phyloP scores from a whole-genome alignment of 2,329 filamentous ascomycete genomes.

The Metarhizium sp. region DNA sequence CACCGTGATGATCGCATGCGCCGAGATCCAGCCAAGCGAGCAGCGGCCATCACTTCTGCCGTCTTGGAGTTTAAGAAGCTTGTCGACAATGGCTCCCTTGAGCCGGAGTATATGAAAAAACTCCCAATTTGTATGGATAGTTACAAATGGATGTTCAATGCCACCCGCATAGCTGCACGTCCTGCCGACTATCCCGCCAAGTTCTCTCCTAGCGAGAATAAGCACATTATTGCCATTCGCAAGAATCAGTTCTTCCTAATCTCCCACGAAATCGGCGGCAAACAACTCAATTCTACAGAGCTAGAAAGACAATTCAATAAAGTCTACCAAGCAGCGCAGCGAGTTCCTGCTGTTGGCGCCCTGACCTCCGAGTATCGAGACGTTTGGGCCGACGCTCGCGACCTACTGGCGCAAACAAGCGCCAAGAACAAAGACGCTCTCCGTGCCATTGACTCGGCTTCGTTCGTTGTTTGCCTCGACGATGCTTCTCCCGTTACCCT shows the following conservation, averaged over 20 bases:
- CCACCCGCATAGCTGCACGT: constrained; percentile 72
- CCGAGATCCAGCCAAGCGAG: constrained; percentile 82
- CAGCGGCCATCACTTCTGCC: constrained; percentile 79
- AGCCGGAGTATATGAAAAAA: constrained; percentile 99
- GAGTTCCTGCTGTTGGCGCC: constrained; percentile 65
- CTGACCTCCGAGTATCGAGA: constrained; percentile 92
- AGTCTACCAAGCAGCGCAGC: constrained; percentile 69
- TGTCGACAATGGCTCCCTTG: constrained; percentile 72
- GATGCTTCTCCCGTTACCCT: constrained; percentile 85
- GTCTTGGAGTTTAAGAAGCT: constrained; percentile 90
- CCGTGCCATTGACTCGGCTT: constrained; percentile 75
- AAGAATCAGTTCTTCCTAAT: constrained; percentile 99
- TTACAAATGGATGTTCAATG: constrained; percentile 99
- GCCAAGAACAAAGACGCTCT: constrained; percentile 70
- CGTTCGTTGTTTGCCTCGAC: constrained; percentile 89
- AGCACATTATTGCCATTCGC: constrained; percentile 81
- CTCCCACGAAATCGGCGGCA: constrained; percentile 67
- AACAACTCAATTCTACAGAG: constrained; percentile 81
- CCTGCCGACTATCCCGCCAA: constrained; percentile 78
- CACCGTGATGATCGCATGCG: constrained; percentile 87
- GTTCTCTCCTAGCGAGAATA: constrained; percentile 63
- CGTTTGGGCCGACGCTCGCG: constrained; percentile 78
- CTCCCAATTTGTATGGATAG: constrained; percentile 97
- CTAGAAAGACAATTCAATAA: constrained; percentile 81
- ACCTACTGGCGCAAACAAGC: constrained; percentile 65